Conservation (phyloP, 345 rosid genomes). For the Eucalyptus victrix region DNA sequence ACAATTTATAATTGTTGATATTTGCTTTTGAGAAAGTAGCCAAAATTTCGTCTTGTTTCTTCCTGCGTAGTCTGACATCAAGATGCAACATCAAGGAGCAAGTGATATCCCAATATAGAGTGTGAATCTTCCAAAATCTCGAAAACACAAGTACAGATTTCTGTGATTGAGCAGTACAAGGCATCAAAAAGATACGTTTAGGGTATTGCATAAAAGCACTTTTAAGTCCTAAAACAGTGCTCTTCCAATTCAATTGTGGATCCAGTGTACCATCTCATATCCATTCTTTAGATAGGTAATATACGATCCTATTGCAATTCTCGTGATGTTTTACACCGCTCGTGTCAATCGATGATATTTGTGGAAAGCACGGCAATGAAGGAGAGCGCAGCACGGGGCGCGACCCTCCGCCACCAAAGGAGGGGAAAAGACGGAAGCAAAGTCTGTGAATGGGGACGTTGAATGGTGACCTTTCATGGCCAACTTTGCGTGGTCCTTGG, state of each 20-base stretch:
- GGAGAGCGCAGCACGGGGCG: not conserved
- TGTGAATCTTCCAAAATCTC: not conserved
- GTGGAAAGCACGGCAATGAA: not conserved
- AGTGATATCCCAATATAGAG: not conserved
- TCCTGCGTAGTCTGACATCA: not conserved
- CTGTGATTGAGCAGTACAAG: fast-evolving
- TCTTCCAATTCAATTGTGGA: not conserved
- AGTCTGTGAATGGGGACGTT: not conserved
- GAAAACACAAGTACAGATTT: fast-evolving
- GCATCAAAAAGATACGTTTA: not conserved
- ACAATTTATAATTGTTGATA: too few relatives aligned
- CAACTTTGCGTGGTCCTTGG: not conserved
- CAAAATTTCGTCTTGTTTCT: not conserved
- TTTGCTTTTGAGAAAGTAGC: not conserved
- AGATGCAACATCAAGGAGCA: fast-evolving
- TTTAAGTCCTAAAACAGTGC: not conserved
- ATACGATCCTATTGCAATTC: not conserved
- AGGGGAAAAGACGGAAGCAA: not conserved
- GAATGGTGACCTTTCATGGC: not conserved
- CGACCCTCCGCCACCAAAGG: not conserved
- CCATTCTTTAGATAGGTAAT: not conserved
- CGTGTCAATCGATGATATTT: not conserved
- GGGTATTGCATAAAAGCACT: not conserved
- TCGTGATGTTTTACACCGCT: not conserved
- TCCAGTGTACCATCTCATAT: not conserved